Evolutionary conservation across 2,329 filamentous ascomycete genomes (phyloP), one percentile per base, ranked within the genome.

Genomic region (Cladophialophora yegresii): DNA sequence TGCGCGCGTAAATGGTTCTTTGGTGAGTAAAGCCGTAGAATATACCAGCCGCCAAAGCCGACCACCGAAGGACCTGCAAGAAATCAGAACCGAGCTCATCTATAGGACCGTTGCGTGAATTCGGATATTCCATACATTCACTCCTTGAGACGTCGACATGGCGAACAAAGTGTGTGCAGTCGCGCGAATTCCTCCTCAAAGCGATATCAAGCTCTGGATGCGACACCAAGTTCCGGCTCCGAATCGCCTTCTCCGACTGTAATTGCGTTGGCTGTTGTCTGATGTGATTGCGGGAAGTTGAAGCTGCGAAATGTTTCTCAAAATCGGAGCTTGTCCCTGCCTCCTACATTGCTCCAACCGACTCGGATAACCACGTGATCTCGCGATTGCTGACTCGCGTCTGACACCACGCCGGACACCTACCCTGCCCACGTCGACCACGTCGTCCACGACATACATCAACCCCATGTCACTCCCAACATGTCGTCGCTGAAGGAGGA

Each of bases 11-110:
- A 79, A 99, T 89, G 68, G 87, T 85, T 76, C 89, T 84, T 83
- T 99, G 95, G 84, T 96, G 93, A 80, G 89, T 91, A 83, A 96
- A 87, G 79, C 95, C 95, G 84, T 99, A 99, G 82, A 96, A 89
- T 77, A 98, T 83, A 78, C 95, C 95, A 75, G 92, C 84, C 76
- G 88, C 90, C 72, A 99, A 90, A 77, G 93, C 93, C 76, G 92
- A 93, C 86, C 93, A 99, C 82, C 95, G 93, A 80, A 98, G 87
- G 80, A 99, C 93, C 95, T 99, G 79, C 58, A 73, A 12, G 6
- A 23, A 28, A 50, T 71, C 61, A 71, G 68, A 32, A 20, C 32
- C 20, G 13, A 30, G 51, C 51, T 28, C 23, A 40, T 10, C 45
- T 23, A 12, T 8, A 20, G 23, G 12, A 20, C 13, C 8, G n/a